Evolutionary conservation across 768 basidiomycete genomes (phyloP).

Genomic region (Hericium erinaceus): DNA sequence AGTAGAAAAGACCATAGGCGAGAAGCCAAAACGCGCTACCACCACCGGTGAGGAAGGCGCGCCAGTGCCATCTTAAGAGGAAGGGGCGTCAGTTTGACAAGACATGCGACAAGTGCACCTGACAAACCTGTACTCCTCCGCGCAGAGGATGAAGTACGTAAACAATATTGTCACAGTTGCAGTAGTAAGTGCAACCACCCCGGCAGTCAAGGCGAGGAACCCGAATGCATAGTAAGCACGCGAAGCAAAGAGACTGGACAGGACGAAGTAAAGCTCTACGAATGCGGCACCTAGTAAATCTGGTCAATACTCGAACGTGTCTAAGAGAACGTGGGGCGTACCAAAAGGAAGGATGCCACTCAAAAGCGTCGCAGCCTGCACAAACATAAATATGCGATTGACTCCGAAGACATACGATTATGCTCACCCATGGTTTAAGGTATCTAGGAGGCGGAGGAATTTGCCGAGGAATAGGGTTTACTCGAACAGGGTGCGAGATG

Average conservation of each 20-base stretch:
- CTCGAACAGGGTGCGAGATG: conserved; percentile 75
- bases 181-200: conserved; percentile 76
- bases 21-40: conserved; percentile 90
- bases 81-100: no score
- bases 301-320: background rate
- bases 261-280: conserved; percentile 87
- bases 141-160: conserved; percentile 86
- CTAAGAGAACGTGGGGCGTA: conserved; percentile 22
- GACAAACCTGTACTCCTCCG: conserved; percentile 83
- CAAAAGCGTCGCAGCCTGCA: conserved; percentile 60
- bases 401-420: background rate
- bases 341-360: conserved; percentile 90
- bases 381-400: conserved; percentile 3
- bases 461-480: conserved; percentile 92
- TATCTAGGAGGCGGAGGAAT: conserved; percentile 86
- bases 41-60: conserved; percentile 85
- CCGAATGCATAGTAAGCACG: conserved; percentile 95
- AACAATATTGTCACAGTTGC: conserved; percentile 87
- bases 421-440: conserved; percentile 66
- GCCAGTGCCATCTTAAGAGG: conserved; percentile 83
- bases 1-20: conserved; percentile 83
- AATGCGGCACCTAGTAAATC: conserved; percentile 73
- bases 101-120: background rate
- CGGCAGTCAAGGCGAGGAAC: conserved; percentile 81
- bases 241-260: conserved; percentile 87